These are phyloP conservation scores for Starmerella vaccinii DNA, from an alignment of 805 yeast species.

Conservation along the genomic window DNA sequence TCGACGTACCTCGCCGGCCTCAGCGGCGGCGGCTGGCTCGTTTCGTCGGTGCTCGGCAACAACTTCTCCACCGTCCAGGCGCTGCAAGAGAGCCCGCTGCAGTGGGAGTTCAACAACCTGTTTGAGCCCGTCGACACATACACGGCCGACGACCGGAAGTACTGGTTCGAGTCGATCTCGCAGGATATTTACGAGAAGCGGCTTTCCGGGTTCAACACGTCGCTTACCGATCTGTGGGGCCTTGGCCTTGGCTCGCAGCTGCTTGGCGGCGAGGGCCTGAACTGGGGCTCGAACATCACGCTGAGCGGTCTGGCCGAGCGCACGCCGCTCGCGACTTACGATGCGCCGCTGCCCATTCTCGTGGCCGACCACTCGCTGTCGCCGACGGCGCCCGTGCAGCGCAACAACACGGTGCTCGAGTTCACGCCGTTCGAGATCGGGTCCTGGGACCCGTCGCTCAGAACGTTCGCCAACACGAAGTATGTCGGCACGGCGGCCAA, in stretches of 20 bases:
- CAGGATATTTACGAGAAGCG: slow-evolving; percentile 46
- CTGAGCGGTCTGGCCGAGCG: slow-evolving; percentile 36
- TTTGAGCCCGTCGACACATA: slow-evolving; percentile 54
- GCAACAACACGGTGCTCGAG: slow-evolving; percentile 54
- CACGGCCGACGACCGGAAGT: slow-evolving; percentile 38
- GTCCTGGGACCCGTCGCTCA: slow-evolving; percentile 73
- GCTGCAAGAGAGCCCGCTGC: slow-evolving; percentile 38
- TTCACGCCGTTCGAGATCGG: slow-evolving; percentile 62
- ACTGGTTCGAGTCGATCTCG: slow-evolving; percentile 30
- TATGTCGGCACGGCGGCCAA: slow-evolving; percentile 1
- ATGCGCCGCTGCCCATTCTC: slow-evolving; percentile 61
- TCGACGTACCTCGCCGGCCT: slow-evolving; percentile 65
- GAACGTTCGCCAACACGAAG: slow-evolving; percentile 38
- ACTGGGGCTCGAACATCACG: slow-evolving; percentile 53
- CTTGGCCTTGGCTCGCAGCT: slow-evolving; percentile 64
- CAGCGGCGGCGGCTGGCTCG: slow-evolving; percentile 78
- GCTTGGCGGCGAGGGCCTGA: slow-evolving; percentile 50
- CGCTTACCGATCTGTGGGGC: slow-evolving; percentile 76
- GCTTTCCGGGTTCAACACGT: slow-evolving; percentile 57
- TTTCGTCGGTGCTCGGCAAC: slow-evolving; percentile 57
- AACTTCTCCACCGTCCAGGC: slow-evolving; percentile 63
- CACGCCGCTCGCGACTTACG: slow-evolving; percentile 44
- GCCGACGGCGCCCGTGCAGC: slow-evolving; percentile 46
- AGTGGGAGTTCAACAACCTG: slow-evolving; percentile 61
- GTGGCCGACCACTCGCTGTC: slow-evolving; percentile 37